phyloP scores from a whole-genome alignment of 495 filamentous ascomycete species.

The Aspergillus asperescens region DNA sequence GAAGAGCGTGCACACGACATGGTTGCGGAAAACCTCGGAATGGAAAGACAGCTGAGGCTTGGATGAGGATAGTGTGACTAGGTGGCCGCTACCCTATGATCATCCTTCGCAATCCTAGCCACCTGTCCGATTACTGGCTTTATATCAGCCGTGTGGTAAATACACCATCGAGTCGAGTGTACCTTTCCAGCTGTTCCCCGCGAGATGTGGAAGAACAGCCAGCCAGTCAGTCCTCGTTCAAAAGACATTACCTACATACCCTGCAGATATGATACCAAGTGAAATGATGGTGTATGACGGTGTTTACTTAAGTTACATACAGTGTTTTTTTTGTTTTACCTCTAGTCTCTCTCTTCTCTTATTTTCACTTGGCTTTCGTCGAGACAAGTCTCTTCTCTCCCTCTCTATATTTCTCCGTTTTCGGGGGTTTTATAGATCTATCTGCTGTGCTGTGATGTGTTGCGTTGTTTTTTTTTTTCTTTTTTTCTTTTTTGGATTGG shows the following conservation, averaged over 20 bases:
- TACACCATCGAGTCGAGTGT: not conserved
- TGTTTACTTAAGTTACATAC: slow-evolving; percentile 19
- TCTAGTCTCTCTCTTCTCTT: not conserved
- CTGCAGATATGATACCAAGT: slow-evolving; percentile 29
- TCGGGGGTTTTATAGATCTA: not conserved
- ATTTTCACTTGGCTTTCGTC: not conserved
- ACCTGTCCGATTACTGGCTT: too few relatives aligned
- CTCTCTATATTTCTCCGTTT: slow-evolving; percentile 1
- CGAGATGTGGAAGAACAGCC: not conserved
- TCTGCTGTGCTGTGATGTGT: too few relatives aligned
- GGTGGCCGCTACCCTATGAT: too few relatives aligned
- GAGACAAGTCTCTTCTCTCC: too few relatives aligned
- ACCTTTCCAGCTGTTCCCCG: not conserved
- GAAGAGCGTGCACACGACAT: slow-evolving; percentile 33
- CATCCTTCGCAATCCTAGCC: too few relatives aligned
- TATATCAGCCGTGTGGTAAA: too few relatives aligned
- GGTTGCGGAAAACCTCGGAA: not conserved
- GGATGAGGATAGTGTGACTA: not conserved
- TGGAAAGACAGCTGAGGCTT: not conserved
- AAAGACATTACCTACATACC: slow-evolving; percentile 1
- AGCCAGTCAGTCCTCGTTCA: slow-evolving; percentile 9
- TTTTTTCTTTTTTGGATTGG: not conserved
- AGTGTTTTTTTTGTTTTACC: slow-evolving; percentile 2
- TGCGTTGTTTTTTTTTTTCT: not conserved
- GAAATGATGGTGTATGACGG: slow-evolving; percentile 26